A percentile compares a stretch with the other conserved stretches of the same genome.
These are phyloP conservation scores for Solanum hybrid DNA, from an alignment of 305 asterid genomes.

Conservation along the genomic window DNA sequence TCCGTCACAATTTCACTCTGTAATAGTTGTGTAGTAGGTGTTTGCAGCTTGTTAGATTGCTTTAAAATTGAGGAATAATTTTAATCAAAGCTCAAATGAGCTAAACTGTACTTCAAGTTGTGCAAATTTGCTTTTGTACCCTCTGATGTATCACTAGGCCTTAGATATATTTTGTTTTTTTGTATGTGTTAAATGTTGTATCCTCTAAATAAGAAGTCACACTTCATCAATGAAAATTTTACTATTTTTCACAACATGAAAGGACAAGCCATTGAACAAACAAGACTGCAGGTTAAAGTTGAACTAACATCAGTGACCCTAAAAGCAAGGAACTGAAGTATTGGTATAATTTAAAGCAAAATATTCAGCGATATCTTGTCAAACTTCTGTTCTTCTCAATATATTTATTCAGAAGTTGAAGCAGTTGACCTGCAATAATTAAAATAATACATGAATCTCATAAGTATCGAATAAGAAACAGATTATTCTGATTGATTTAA, in stretches of 20 bases:
- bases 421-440: conserved; percentile 1
- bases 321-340: not conserved
- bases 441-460: not conserved
- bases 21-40: not conserved
- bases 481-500: not conserved
- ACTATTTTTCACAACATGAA: not conserved
- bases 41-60: not conserved
- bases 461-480: not conserved
- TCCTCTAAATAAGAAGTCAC: not conserved
- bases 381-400: conserved; percentile 5
- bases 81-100: not conserved
- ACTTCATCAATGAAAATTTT: not conserved
- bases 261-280: not conserved
- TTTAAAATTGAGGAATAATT: not conserved
- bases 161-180: not conserved
- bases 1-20: not conserved
- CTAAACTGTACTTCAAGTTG: not conserved
- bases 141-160: not conserved
- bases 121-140: not conserved
- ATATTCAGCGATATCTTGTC: not conserved
- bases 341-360: not conserved
- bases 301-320: not conserved
- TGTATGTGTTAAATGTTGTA: not conserved
- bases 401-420: conserved; percentile 2
- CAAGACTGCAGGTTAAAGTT: not conserved